These are phyloP conservation scores for Helichrysum umbraculigerum DNA, from an alignment of 129 eudicot species.

Conservation along the genomic window DNA sequence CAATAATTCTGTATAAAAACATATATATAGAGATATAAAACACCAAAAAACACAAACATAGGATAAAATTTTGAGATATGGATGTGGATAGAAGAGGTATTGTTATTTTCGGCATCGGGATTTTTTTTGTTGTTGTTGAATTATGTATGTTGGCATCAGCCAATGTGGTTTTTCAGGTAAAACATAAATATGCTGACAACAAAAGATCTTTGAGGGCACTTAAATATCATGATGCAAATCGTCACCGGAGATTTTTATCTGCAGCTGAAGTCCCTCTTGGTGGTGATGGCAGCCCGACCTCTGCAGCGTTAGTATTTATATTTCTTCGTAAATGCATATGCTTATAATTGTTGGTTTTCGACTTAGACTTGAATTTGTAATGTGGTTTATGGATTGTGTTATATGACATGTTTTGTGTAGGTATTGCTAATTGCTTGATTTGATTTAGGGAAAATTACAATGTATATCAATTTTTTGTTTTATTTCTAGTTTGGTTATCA, in stretches of 20 bases:
- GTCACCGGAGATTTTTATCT: conserved; percentile 60
- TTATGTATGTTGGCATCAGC: conserved; percentile 28
- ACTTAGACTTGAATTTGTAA: neutral
- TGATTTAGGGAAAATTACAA: neutral
- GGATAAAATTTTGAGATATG: conserved; percentile 23
- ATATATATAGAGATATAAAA: neutral
- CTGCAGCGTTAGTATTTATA: conserved; percentile 57
- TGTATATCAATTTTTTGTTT: neutral
- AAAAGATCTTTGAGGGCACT: conserved; percentile 38
- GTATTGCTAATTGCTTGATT: neutral
- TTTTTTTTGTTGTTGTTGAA: conserved; percentile 27
- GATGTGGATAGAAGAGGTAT: conserved; percentile 29
- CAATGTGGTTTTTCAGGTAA: conserved; percentile 61
- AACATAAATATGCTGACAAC: conserved; percentile 56
- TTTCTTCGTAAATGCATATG: neutral
- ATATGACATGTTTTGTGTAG: neutral
- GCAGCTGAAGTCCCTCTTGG: conserved; percentile 64
- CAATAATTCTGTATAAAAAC: neutral
- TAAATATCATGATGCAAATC: conserved; percentile 51
- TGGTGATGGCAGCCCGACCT: conserved; percentile 72
- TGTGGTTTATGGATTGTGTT: conserved; percentile 11
- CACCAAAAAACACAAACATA: neutral
- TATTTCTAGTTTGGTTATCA: no score
- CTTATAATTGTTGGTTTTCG: neutral
- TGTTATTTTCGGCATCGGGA: conserved; percentile 24